Base-by-base conservation (phyloP, 768 basidiomycete genomes). In the Termitomyces sp. region DNA sequence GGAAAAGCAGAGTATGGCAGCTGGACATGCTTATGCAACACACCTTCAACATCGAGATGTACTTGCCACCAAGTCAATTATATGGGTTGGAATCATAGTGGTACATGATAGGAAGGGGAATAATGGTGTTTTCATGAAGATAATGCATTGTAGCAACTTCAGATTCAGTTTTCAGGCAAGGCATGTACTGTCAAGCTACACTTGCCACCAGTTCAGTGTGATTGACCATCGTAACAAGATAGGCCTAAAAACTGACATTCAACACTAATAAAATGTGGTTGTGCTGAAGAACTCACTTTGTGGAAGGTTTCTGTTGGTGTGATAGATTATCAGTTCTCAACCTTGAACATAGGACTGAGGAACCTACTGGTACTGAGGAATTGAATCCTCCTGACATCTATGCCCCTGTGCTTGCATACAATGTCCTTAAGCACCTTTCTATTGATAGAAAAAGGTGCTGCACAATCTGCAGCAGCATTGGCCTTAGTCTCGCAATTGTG, bases 121-220 rank as follows among this genome's bases (percentile, higher is more conserved):
- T 76, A 54, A 73, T 71, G 5, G 89, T 89, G 61, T 82, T 78
- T 62, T 85, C 77, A 49, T 88, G 85, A 27, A 94, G 78, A 67
- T 86, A 93, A n/a, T 81, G 79, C 75, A 93, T 85, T 0, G 91
- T 94, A 3, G 91, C 90, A 8, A 92, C 87, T 66, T 94, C 92
- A 0, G 91, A 92, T 68, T 90, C 87, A 4, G 89, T 92, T 74
- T 94, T 94, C 62, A 92, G 79, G 34, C 87, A 81, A 1, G 90
- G 87, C 89, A 93, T 91, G 69, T 89, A 93, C 10, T 87, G 82
- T 50, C 90, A 85, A 3, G 91, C 91, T 23, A 93, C 89, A 38
- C 90, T 83, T 6, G 88, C 89, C 8, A 94, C 85, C 42, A 93
- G 68, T 57, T 88, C 78, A 50, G 79, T 73, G 14, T 78, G 73